Percentiles rank a stretch among this genome's conserved stretches.
These are phyloP conservation scores for Backusella sp. DNA, from an alignment of 192 early-diverging fungal species.

Conservation along the genomic window DNA sequence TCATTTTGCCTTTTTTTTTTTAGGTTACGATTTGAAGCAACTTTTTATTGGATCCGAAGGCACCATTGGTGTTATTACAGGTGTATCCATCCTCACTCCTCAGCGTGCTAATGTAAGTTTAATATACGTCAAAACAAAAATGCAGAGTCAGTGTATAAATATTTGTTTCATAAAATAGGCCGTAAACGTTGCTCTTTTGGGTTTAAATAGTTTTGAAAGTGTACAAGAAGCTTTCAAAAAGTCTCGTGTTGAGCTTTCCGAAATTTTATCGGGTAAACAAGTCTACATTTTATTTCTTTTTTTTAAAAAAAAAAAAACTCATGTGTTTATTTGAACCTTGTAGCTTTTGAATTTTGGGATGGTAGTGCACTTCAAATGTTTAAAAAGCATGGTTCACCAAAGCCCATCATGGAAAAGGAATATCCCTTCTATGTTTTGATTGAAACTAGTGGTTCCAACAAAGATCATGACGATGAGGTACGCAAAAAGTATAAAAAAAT, in stretches of 20 bases:
- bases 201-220: slow-evolving; percentile 71
- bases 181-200: slow-evolving; percentile 80
- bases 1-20: not conserved
- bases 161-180: slow-evolving; percentile 23
- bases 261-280: slow-evolving; percentile 75
- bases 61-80: slow-evolving; percentile 93
- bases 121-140: not conserved
- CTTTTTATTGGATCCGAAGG: slow-evolving; percentile 98
- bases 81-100: slow-evolving; percentile 87
- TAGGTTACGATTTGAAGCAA: slow-evolving; percentile 95
- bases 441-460: slow-evolving; percentile 92
- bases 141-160: not conserved
- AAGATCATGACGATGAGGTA: slow-evolving; percentile 88
- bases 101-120: slow-evolving; percentile 55
- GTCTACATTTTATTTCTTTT: not conserved
- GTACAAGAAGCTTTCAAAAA: slow-evolving; percentile 79
- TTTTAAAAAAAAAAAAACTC: not conserved
- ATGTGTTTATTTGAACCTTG: not conserved
- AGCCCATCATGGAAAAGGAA: slow-evolving; percentile 61
- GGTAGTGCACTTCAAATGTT: slow-evolving; percentile 65
- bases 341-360: slow-evolving; percentile 98
- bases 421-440: slow-evolving; percentile 92
- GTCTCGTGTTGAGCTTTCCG: slow-evolving; percentile 78
- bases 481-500: not conserved
- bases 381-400: slow-evolving; percentile 66